Base-by-base conservation (phyloP, 345 rosid species). In the Salix koriyanagi region DNA sequence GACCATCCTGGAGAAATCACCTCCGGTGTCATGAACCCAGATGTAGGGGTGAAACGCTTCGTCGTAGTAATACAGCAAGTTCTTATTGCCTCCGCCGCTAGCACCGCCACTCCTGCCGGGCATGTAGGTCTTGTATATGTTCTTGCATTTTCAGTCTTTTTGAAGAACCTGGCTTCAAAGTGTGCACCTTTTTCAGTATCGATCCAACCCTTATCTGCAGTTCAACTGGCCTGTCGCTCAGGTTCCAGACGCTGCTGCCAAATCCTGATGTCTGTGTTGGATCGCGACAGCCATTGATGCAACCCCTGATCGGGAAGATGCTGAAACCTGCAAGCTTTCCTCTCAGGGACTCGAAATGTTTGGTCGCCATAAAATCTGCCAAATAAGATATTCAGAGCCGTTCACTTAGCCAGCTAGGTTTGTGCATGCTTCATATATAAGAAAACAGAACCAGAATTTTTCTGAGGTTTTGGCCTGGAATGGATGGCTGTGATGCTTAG, bases 121-220 rank as follows among this genome's bases (percentile, higher is more conserved):
- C 95, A 85, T 87, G 69, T 91, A 84, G 15, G 97, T 91, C 76
- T 85, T 89, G 86, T 91, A 89, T 72, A 94, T 89, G 91, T 83
- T 89, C 87, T 88, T 89, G 81, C 91, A 88, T 62, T 85, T 85
- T 88, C 5, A 92, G 81, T 77, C 90, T 88, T 77, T 94, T 94
- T 2, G 98, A 94, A 39, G 83, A 81, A 18, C 98, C 96, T 32
- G 94, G 92, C 89, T 92, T 89, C 84, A 94, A 81, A 41, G 88
- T 89, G 81, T 94, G 91, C 21, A 92, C 94, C 64, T 88, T 88
- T 83, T 89, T 94, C 44, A 92, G 90, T 64, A 91, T 86, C 23
- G 98, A 92, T 42, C 97, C 94, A 15, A 92, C 92, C 69, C 97
- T 87, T 75, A 92, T 80, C 79, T 92, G 97, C 70, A 94, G 83